A percentile compares a stretch with the other conserved stretches of the same genome.
phyloP scores from a whole-genome alignment of 768 basidiomycete genomes.

The Amanita pallidorosea region DNA sequence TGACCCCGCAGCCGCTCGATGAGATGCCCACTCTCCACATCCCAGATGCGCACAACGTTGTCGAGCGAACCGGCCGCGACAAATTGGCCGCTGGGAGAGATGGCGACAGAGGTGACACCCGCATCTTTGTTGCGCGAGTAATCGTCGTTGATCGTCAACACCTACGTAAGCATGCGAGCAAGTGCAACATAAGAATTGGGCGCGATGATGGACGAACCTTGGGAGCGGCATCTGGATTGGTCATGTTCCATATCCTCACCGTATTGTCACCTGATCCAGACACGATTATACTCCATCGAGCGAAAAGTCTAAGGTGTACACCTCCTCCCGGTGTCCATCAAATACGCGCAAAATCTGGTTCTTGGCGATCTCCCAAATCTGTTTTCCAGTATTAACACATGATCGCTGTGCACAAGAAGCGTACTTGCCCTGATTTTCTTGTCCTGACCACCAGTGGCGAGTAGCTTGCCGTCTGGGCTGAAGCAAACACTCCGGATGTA shows the following conservation, averaged over 20 bases:
- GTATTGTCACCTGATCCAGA: conserved; percentile 75
- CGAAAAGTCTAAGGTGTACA: conserved; percentile 90
- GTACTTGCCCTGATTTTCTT: conserved; percentile 70
- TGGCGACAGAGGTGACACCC: conserved; percentile 72
- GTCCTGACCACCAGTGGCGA: conserved; percentile 92
- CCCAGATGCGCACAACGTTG: conserved; percentile 74
- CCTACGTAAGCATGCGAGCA: conserved; percentile 13
- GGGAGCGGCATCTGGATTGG: conserved; percentile 9
- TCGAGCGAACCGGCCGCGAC: conserved; percentile 66
- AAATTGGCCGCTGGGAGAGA: conserved; percentile 60
- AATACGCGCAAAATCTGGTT: conserved; percentile 73
- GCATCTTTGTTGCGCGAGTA: conserved; percentile 37
- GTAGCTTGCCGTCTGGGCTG: conserved; percentile 80
- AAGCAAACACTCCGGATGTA: conserved; percentile 65
- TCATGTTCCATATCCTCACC: conserved; percentile 38
- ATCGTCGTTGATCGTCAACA: conserved; percentile 39
- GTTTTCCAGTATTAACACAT: background rate
- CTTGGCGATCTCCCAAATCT: conserved; percentile 90
- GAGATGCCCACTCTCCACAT: conserved; percentile 53
- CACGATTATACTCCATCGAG: conserved; percentile 70
- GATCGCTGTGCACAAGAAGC: conserved; percentile 9
- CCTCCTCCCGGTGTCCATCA: conserved; percentile 85
- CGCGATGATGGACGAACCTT: background rate
- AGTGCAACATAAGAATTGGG: background rate
- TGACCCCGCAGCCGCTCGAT: conserved; percentile 72